Conservation (phyloP, 768 basidiomycete species). For the Naematelia aurantialba region DNA sequence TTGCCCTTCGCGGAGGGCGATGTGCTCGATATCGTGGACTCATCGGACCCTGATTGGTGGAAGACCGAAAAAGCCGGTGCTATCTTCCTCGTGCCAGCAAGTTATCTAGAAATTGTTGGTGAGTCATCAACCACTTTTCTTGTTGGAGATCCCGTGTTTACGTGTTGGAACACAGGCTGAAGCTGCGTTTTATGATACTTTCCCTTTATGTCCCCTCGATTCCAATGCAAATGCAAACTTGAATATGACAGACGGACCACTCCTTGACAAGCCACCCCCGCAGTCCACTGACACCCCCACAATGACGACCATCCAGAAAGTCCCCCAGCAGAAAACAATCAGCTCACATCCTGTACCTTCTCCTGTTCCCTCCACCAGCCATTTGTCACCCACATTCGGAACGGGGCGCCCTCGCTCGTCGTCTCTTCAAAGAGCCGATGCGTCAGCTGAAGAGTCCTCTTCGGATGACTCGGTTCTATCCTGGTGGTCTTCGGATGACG, state of each 20-base stretch:
- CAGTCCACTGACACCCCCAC: not conserved
- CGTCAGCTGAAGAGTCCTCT: slow-evolving; percentile 41
- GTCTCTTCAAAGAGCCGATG: slow-evolving; percentile 15
- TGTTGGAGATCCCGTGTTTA: slow-evolving; percentile 51
- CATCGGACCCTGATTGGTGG: slow-evolving; percentile 87
- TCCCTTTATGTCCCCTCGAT: slow-evolving; percentile 35
- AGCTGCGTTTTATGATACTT: slow-evolving; percentile 54
- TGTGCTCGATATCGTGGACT: slow-evolving; percentile 71
- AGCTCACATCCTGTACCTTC: not conserved
- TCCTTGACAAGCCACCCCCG: not conserved
- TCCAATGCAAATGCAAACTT: slow-evolving; percentile 10
- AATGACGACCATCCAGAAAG: not conserved
- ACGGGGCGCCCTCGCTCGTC: slow-evolving; percentile 16
- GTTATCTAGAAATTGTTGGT: slow-evolving; percentile 88
- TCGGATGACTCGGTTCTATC: slow-evolving; percentile 55
- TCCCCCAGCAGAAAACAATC: not conserved
- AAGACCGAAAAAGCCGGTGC: slow-evolving; percentile 83
- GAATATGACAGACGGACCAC: not conserved
- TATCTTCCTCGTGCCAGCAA: slow-evolving; percentile 85
- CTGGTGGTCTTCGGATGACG: slow-evolving; percentile 50
- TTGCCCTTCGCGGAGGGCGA: slow-evolving; percentile 82
- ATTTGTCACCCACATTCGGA: slow-evolving; percentile 9
- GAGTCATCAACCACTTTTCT: slow-evolving; percentile 57
- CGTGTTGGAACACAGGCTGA: slow-evolving; percentile 73
- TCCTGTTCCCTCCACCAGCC: slow-evolving; percentile 1